Evolutionary conservation across 768 basidiomycete genomes (phyloP).

Genomic region (Rhizopogon roseolus): DNA sequence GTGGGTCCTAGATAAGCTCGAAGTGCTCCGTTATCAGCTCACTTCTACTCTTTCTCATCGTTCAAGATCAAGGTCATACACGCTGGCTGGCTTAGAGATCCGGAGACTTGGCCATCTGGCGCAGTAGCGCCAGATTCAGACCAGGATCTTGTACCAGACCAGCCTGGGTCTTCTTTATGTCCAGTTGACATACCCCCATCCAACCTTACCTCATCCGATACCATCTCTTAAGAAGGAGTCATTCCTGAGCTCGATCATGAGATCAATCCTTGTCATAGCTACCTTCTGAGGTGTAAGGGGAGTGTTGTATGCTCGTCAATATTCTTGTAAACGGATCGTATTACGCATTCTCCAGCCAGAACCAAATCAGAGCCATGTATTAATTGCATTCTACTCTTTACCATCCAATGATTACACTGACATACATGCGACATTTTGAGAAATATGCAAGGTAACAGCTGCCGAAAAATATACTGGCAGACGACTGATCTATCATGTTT

Average conservation of each 20-base stretch:
- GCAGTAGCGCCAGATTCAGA: constrained; percentile 59
- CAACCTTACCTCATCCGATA: not conserved
- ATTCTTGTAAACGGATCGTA: not conserved
- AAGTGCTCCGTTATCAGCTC: constrained; percentile 2
- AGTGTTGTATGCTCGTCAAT: not conserved
- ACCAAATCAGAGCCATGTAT: not conserved
- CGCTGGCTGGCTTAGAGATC: constrained; percentile 70
- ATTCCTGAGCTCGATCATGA: not conserved
- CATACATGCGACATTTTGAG: not conserved
- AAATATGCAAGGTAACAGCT: constrained; percentile 10
- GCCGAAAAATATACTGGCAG: constrained; percentile 31
- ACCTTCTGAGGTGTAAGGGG: not conserved
- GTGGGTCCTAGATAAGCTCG: constrained; percentile 36
- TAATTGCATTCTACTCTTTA: not conserved
- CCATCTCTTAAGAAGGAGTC: not conserved
- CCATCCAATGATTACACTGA: constrained; percentile 3
- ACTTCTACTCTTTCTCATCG: constrained; percentile 12
- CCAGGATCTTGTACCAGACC: constrained; percentile 28
- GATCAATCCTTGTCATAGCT: not conserved
- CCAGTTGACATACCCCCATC: not conserved
- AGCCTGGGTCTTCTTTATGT: not conserved
- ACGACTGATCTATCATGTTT: constrained; percentile 1
- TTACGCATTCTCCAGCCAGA: not conserved
- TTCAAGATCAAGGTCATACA: constrained; percentile 67
- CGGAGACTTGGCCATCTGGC: constrained; percentile 67